phyloP scores from a whole-genome alignment of 768 basidiomycete species.

The Epithele typhae region DNA sequence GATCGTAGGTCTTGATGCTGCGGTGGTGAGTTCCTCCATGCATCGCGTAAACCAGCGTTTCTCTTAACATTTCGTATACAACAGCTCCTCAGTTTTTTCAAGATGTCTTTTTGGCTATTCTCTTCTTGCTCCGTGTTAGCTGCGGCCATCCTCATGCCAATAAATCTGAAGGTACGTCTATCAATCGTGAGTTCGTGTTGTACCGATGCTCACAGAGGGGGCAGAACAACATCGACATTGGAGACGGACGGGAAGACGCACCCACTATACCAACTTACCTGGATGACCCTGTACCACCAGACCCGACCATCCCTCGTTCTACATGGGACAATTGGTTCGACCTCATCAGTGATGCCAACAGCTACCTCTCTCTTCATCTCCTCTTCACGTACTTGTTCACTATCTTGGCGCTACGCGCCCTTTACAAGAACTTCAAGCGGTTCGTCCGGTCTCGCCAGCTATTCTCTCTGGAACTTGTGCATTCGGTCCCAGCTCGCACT shows the following conservation, averaged over 20 bases:
- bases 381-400: conserved; percentile 95
- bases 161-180: conserved; percentile 76
- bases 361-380: conserved; percentile 85
- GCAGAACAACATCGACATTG: conserved; percentile 71
- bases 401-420: conserved; percentile 75
- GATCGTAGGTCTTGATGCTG: conserved; percentile 95
- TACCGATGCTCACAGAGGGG: neutral
- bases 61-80: conserved; percentile 95
- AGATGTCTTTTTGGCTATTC: conserved; percentile 92
- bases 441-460: conserved; percentile 90
- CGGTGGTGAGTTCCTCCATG: conserved; percentile 63
- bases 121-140: conserved; percentile 82
- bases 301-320: conserved; percentile 8
- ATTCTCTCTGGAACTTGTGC: conserved; percentile 91
- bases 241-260: conserved; percentile 42
- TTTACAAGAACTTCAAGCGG: conserved; percentile 84
- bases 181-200: conserved; percentile 18
- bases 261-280: conserved; percentile 37
- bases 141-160: conserved; percentile 82
- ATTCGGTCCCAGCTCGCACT: conserved; percentile 91
- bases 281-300: conserved; percentile 3
- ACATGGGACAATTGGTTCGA: conserved; percentile 66
- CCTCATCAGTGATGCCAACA: conserved; percentile 85
- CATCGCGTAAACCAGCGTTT: conserved; percentile 69
- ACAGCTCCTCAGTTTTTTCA: conserved; percentile 91